A percentile compares a stretch with the other conserved stretches of the same genome.
Evolutionary conservation across 75 land plant species (phyloP).

Genomic region (Isoetes taiwanensis): DNA sequence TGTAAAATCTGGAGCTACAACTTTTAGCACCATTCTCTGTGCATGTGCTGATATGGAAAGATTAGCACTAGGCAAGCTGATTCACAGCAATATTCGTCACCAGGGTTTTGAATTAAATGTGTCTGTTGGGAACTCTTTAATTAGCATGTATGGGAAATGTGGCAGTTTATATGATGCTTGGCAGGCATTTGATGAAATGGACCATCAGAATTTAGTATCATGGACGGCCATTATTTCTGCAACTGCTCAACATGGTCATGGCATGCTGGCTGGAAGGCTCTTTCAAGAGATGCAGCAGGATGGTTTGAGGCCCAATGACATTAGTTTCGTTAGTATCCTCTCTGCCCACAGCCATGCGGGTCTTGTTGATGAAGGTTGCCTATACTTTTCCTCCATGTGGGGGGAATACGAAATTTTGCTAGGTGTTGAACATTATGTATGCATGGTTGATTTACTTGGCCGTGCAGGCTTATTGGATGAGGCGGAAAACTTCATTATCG

Average conservation of each 20-base stretch:
- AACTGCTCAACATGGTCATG: neutral
- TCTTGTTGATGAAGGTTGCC: neutral
- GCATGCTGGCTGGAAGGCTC: neutral
- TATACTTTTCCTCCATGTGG: conserved; percentile 1
- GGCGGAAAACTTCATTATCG: neutral
- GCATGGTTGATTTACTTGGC: conserved; percentile 15
- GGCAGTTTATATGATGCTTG: conserved; percentile 8
- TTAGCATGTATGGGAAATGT: neutral
- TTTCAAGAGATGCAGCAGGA: conserved; percentile 2
- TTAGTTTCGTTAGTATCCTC: conserved; percentile 2
- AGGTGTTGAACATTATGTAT: conserved; percentile 3
- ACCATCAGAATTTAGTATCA: neutral
- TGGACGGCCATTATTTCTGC: conserved; percentile 3
- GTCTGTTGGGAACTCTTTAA: neutral
- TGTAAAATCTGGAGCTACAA: neutral
- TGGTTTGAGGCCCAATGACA: neutral
- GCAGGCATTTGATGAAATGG: conserved; percentile 1
- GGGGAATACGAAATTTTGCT: neutral
- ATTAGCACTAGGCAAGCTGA: neutral
- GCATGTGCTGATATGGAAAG: neutral
- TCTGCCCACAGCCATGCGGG: conserved; percentile 15
- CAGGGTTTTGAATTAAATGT: neutral
- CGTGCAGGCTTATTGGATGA: conserved; percentile 12
- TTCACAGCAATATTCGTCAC: neutral
- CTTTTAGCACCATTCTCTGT: neutral